These are phyloP conservation scores for Hymenoscyphus linearis DNA, from an alignment of 2,329 filamentous ascomycete species.

Conservation along the genomic window DNA sequence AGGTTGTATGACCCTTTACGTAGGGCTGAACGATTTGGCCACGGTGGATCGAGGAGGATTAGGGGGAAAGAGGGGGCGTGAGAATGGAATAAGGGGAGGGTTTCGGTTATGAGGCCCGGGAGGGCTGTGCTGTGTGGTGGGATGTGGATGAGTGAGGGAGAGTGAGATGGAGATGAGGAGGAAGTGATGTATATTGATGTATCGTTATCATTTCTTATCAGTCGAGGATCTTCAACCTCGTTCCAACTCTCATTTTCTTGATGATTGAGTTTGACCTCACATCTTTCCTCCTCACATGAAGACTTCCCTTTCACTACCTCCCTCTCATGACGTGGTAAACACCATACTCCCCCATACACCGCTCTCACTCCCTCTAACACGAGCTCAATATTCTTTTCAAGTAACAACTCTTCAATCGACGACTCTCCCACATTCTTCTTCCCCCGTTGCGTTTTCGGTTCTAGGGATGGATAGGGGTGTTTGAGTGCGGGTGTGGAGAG, in stretches of 20 bases:
- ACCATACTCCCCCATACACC: slow-evolving; percentile 33
- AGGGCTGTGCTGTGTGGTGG: slow-evolving; percentile 43
- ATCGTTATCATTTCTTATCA: background rate
- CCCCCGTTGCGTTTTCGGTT: slow-evolving; percentile 43
- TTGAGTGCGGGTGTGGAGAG: slow-evolving; percentile 38
- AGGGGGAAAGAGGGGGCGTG: slow-evolving; percentile 55
- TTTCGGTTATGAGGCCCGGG: slow-evolving; percentile 42
- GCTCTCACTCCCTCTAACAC: slow-evolving; percentile 22
- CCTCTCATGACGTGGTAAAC: slow-evolving; percentile 11
- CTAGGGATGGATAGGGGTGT: slow-evolving; percentile 45
- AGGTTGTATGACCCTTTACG: slow-evolving; percentile 51
- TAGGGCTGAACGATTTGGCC: slow-evolving; percentile 72
- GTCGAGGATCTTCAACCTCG: background rate
- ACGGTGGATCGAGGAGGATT: slow-evolving; percentile 71
- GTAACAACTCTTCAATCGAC: slow-evolving; percentile 24
- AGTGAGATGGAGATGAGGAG: background rate
- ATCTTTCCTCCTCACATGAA: background rate
- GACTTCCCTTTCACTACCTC: background rate
- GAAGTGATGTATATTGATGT: background rate
- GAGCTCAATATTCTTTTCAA: slow-evolving; percentile 26
- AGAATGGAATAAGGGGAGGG: slow-evolving; percentile 37
- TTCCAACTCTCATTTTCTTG: background rate
- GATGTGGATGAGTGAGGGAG: background rate
- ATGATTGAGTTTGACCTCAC: background rate
- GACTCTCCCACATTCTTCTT: slow-evolving; percentile 14